Percentiles rank a stretch among this genome's conserved stretches.
Conservation (phyloP, 805 yeast genomes). For the Pichia insulana region DNA sequence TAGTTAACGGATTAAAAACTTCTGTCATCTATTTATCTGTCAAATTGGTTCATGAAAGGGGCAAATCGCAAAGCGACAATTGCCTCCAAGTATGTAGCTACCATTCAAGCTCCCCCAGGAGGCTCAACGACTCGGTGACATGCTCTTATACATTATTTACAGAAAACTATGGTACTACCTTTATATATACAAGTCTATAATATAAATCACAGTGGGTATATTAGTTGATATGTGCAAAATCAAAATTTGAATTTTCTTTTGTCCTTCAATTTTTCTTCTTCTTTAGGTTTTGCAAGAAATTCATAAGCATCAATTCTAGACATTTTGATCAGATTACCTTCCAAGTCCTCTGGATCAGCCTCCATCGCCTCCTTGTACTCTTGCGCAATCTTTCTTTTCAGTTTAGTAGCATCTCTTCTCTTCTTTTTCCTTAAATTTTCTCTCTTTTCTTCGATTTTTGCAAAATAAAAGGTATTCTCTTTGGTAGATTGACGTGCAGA, state of each 20-base stretch:
- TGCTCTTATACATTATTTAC: no score
- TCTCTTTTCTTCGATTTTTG: conserved; percentile 29
- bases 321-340: conserved; percentile 15
- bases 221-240: no score
- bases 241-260: conserved; percentile 15
- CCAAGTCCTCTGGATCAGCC: conserved; percentile 17
- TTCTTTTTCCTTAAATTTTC: conserved; percentile 19
- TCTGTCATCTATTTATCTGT: no score
- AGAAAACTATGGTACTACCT: no score
- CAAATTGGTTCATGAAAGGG: neutral
- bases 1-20: neutral
- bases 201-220: neutral
- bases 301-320: conserved; percentile 23
- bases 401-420: conserved; percentile 19
- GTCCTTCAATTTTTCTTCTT: conserved; percentile 18
- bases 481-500: conserved; percentile 33
- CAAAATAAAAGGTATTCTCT: conserved; percentile 25
- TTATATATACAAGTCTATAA: neutral
- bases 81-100: no score
- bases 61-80: no score
- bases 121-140: no score
- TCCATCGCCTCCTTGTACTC: conserved; percentile 22
- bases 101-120: no score
- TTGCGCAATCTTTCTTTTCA: conserved; percentile 18
- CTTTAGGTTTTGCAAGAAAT: conserved; percentile 21